Percentiles rank a stretch among this genome's conserved stretches.
Conservation (phyloP, 495 filamentous ascomycete genomes). For the Xylona heveae region DNA sequence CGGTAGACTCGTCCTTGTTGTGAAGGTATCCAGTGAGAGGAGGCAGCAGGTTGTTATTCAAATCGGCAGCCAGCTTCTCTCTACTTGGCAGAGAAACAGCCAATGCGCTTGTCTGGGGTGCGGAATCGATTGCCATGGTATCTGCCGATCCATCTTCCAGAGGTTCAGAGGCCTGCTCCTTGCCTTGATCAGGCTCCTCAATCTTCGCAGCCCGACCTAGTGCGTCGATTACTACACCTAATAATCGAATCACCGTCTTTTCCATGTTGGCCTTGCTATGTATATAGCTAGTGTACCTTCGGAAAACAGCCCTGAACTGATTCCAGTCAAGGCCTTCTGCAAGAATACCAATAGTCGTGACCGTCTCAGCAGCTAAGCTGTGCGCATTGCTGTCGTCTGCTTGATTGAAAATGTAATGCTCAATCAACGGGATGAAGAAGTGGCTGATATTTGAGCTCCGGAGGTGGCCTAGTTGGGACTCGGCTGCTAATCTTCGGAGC, state of each 20-base stretch:
- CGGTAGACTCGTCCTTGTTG: conserved; percentile 79
- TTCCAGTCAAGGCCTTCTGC: conserved; percentile 67
- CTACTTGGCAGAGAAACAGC: conserved; percentile 42
- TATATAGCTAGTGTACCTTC: conserved; percentile 59
- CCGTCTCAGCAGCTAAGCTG: conserved; percentile 65
- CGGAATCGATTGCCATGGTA: no score
- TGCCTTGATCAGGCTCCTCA: conserved; percentile 19
- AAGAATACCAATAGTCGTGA: conserved; percentile 50
- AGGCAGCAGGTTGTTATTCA: conserved; percentile 51
- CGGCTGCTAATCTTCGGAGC: conserved; percentile 47
- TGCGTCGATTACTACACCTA: conserved; percentile 62
- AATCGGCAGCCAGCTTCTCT: conserved; percentile 49
- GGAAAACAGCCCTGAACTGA: conserved; percentile 68
- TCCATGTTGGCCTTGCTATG: conserved; percentile 61
- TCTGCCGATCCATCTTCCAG: conserved; percentile 12
- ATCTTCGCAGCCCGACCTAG: conserved; percentile 30
- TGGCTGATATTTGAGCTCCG: conserved; percentile 58
- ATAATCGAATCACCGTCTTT: conserved; percentile 63
- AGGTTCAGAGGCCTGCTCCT: conserved; percentile 5
- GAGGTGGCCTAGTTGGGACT: conserved; percentile 37
- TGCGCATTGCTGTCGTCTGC: conserved; percentile 58
- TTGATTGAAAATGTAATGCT: conserved; percentile 78
- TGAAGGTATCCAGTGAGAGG: conserved; percentile 62
- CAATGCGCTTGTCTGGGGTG: conserved; percentile 23
- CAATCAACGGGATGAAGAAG: conserved; percentile 76